phyloP scores from a whole-genome alignment of 768 basidiomycete genomes.

The Omphalotus guepiniiformis region DNA sequence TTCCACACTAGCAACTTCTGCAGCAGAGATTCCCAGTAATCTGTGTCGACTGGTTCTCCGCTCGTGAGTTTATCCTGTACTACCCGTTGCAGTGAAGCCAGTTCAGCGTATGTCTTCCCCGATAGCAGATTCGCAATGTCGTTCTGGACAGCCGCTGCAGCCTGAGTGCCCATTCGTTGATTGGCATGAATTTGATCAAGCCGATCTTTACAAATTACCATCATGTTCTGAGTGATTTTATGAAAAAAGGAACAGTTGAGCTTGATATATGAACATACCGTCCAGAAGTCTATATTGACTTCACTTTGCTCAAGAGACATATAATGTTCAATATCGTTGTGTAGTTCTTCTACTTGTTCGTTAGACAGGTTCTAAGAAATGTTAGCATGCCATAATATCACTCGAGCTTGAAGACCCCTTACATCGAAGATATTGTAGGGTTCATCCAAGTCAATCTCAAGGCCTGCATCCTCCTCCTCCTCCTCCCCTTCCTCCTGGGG shows the following conservation, averaged over 20 bases:
- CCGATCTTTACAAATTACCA: constrained; percentile 92
- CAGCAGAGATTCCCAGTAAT: constrained; percentile 94
- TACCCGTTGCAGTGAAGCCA: constrained; percentile 76
- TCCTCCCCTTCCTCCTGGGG: constrained; percentile 62
- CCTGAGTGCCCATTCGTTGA: constrained; percentile 61
- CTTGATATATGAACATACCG: constrained; percentile 44
- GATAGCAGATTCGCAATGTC: constrained; percentile 79
- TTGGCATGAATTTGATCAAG: constrained; percentile 69
- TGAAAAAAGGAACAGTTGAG: background rate
- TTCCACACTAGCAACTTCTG: constrained; percentile 96
- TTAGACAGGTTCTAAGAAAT: constrained; percentile 68
- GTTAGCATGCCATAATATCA: background rate
- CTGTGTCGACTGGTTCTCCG: constrained; percentile 92
- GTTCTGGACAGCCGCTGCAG: constrained; percentile 75
- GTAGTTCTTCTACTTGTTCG: constrained; percentile 88
- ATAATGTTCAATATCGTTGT: constrained; percentile 92
- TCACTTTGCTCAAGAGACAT: constrained; percentile 80
- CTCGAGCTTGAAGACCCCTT: constrained; percentile 23
- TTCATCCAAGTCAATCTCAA: constrained; percentile 98
- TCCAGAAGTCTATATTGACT: constrained; percentile 95
- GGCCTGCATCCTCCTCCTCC: constrained; percentile 75
- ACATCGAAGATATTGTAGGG: constrained; percentile 98
- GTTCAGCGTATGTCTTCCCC: constrained; percentile 83
- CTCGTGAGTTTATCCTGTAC: constrained; percentile 86
- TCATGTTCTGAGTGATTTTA: constrained; percentile 72